These are phyloP conservation scores for Thymus mandschuricus DNA, from an alignment of 257 asterid species.

Conservation along the genomic window DNA sequence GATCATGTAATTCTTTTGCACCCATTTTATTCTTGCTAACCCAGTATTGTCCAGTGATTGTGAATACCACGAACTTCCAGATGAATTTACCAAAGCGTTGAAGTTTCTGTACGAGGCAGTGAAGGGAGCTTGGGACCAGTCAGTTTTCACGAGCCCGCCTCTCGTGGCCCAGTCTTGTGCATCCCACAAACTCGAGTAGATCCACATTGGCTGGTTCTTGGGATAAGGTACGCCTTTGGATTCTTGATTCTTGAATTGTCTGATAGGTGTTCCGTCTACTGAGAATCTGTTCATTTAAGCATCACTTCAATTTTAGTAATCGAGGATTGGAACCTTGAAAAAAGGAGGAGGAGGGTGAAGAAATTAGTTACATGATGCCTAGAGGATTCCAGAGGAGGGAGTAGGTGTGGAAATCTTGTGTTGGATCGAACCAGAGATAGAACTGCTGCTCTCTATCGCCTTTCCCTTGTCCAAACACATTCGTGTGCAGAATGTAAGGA, in stretches of 20 bases:
- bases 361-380: constrained; percentile 57
- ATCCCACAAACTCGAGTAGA: constrained; percentile 61
- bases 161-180: constrained; percentile 76
- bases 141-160: constrained; percentile 68
- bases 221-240: constrained; percentile 56
- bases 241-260: constrained; percentile 63
- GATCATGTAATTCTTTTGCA: constrained; percentile 52
- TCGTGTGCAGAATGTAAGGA: constrained; percentile 60
- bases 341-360: not conserved
- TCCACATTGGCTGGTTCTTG: constrained; percentile 64
- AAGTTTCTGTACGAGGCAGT: constrained; percentile 55
- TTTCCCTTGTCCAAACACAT: constrained; percentile 53
- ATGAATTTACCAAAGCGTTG: constrained; percentile 36
- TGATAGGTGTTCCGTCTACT: constrained; percentile 70
- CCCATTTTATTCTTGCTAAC: constrained; percentile 41
- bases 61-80: constrained; percentile 49
- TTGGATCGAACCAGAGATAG: constrained; percentile 63
- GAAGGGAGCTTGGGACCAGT: constrained; percentile 68
- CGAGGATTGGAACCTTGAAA: not conserved
- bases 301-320: constrained; percentile 15
- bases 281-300: constrained; percentile 44
- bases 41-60: constrained; percentile 48
- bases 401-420: constrained; percentile 61
- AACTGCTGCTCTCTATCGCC: constrained; percentile 58
- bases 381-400: constrained; percentile 64